Conservation (phyloP, 441 rosid species). For the Breynia disticha region DNA sequence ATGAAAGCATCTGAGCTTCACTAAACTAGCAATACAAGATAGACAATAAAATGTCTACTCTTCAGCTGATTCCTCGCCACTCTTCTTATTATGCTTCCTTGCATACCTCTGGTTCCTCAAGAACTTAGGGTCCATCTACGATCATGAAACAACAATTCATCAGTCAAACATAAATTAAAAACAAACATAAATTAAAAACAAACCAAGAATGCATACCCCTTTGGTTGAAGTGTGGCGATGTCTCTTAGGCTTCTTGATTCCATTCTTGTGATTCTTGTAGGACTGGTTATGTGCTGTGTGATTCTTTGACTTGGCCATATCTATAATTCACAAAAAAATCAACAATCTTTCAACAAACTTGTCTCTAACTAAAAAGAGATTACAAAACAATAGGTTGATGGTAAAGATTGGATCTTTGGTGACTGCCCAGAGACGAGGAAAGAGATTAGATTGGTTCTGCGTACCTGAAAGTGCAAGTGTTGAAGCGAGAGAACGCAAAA, state of each 20-base stretch:
- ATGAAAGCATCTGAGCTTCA: constrained; percentile 3
- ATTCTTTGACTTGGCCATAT: constrained; percentile 99
- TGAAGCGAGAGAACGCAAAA: not conserved
- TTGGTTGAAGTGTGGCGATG: constrained; percentile 94
- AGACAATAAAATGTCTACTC: constrained; percentile 27
- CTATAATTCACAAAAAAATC: constrained; percentile 18
- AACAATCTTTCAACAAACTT: not conserved
- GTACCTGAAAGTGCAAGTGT: not conserved
- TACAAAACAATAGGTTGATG: not conserved
- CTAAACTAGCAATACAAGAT: not conserved
- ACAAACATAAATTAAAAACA: not conserved
- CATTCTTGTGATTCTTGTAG: constrained; percentile 87
- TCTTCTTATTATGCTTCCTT: constrained; percentile 88
- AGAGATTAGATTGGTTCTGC: not conserved
- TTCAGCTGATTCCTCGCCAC: constrained; percentile 42
- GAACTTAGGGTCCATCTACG: constrained; percentile 95
- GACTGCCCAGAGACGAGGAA: too few relatives aligned
- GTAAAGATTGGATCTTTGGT: not conserved
- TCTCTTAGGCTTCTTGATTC: constrained; percentile 93
- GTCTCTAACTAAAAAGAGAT: too few relatives aligned
- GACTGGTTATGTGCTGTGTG: constrained; percentile 99
- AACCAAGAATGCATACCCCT: constrained; percentile 53
- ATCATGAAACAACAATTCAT: not conserved
- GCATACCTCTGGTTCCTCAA: constrained; percentile 99
- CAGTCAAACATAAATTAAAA: not conserved